Conservation (phyloP, 164 flowering plant species). For the Vitis vinifera region ASM3070453v1 NC_081819.1:18310501-18311000, state of each 20-base stretch:
- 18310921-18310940: conserved; percentile 49
- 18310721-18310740: conserved; percentile 87
- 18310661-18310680: conserved; percentile 66
- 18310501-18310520: conserved; percentile 63
- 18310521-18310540: conserved; percentile 62
- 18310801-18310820: conserved; percentile 79
- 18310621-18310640: conserved; percentile 74
- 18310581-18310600: conserved; percentile 38
- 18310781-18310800: conserved; percentile 49
- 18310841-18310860: conserved; percentile 66
- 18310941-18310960: conserved; percentile 38
- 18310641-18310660: conserved; percentile 69
- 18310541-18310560: conserved; percentile 72
- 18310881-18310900: conserved; percentile 65
- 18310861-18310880: conserved; percentile 59
- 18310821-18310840: conserved; percentile 75
- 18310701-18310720: conserved; percentile 74
- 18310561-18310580: conserved; percentile 27
- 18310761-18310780: conserved; percentile 37
- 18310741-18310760: conserved; percentile 57
- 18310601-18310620: conserved; percentile 36
- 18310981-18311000: conserved; percentile 52
- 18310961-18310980: conserved; percentile 36
- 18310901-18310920: conserved; percentile 54
- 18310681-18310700: conserved; percentile 65